Base-by-base conservation (phyloP, 352 stramenopile genomes). In the Bremia lactucae region DNA sequence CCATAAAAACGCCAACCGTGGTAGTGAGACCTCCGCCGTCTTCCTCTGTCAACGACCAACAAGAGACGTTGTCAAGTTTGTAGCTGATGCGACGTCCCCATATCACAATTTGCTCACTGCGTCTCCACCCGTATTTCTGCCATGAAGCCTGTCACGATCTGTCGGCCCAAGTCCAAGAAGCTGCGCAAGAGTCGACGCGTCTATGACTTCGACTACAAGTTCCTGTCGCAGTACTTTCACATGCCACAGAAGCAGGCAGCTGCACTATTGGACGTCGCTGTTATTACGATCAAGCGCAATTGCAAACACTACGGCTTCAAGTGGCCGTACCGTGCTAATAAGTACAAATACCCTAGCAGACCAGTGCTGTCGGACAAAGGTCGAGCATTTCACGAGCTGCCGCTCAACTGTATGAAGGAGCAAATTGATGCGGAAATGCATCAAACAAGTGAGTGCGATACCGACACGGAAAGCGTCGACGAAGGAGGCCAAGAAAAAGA, bases 91-190 rank as follows among this genome's bases (percentile, higher is more conserved):
- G 49, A 51, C 16, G 33, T 36, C 26, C 49, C 31, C 67, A 78
- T 72, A 74, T 54, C 42, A 29, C 48, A 72, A 68, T 46, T 58
- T 55, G 14, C 38, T 18, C 23, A 38, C 44, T 50, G 18, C 11
- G 35, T 7, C 38, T 11, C 49, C 65, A 52, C 20, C 18, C 21
- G 8, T n/a, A 26, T 31, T 40, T 3, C 28, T 52, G 36, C 22
- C 2, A 62, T 58, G 31, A 19, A 22, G 29, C 5, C 19, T 37
- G 28, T 22, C 14, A 11, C 10, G 24, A 42, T 38, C 28, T n/a
- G 14, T 13, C 8, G 8, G 13, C 36, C 37, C 15, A 43, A 40
- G 11, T n/a, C 28, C n/a, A 41, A 31, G n/a, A 56, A 49, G 16
- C 36, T 25, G 21, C 49, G 49, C 42, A 57, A 57, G 29, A 57